These are phyloP conservation scores for Epichloe hybrida DNA, from an alignment of 2,329 filamentous ascomycete genomes.

Conservation along the genomic window DNA sequence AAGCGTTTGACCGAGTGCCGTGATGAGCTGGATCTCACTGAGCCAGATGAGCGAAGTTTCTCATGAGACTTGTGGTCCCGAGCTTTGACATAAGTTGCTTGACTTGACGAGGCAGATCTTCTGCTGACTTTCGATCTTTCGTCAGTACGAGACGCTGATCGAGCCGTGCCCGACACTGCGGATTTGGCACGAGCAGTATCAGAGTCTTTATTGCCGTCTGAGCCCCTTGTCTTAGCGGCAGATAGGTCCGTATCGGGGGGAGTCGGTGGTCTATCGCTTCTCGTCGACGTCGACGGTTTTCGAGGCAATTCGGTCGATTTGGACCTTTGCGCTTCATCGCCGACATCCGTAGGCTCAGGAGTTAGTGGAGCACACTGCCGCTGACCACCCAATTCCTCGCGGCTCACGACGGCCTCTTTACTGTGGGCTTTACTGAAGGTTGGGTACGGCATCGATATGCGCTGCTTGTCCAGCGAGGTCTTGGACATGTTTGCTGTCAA, in stretches of 20 bases:
- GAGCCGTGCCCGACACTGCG: conserved; percentile 28
- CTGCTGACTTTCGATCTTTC: conserved; percentile 38
- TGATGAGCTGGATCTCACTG: conserved; percentile 21
- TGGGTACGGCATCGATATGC: conserved; percentile 56
- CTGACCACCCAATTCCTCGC: conserved; percentile 32
- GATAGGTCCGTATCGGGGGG: conserved; percentile 55
- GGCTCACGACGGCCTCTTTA: conserved; percentile 65
- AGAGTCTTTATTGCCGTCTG: conserved; percentile 18
- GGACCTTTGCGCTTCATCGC: conserved; percentile 26
- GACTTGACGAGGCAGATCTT: conserved; percentile 43
- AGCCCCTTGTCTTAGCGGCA: conserved; percentile 24
- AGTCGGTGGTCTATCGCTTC: conserved; percentile 40
- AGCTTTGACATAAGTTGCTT: conserved; percentile 38
- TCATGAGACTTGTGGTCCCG: conserved; percentile 22
- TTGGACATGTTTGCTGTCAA: conserved; percentile 33
- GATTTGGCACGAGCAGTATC: conserved; percentile 26
- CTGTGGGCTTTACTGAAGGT: conserved; percentile 82
- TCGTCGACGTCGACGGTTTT: conserved; percentile 25
- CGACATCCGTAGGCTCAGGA: conserved; percentile 59
- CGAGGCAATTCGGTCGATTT: conserved; percentile 32
- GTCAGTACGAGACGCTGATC: conserved; percentile 32
- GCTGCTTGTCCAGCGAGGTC: conserved; percentile 26
- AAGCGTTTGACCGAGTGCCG: conserved; percentile 23
- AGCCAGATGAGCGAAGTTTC: conserved; percentile 22
- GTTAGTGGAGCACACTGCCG: conserved; percentile 37